Base-by-base conservation (phyloP, 768 basidiomycete species). In the Sporobolomyces pararoseus region DNA sequence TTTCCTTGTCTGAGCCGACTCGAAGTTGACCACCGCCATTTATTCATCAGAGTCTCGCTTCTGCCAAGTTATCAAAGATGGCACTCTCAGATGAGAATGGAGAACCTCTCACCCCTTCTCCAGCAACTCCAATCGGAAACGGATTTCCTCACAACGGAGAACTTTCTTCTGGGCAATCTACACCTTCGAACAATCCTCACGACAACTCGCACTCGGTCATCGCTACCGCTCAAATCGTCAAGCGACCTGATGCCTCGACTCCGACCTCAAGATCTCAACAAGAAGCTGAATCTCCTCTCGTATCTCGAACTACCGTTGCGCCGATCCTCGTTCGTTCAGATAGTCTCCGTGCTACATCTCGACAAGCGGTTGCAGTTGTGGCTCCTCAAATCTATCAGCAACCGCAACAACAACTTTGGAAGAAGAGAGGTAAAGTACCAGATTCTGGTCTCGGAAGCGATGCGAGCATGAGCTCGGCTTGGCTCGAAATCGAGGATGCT, bases 361-460 rank as follows among this genome's bases (percentile, higher is more conserved):
- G 34, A 7, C 51, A 4, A 14, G 1, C 47, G 17, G 13, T 23
- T 32, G 21, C 42, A 5, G 1, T 23, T 32, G 21, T 34, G 6
- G 1, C 42, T 0, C 4, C 39, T 42, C 39, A 9, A 42, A 9
- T 42, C 39, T n/a, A n/a, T n/a, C n/a, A 10, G 27, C 60, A 25
- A n/a, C 50, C 7, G 19, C 54, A n/a, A 16, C 51, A 4, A 17
- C 55, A 27, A 17, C 44, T 29, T 32, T 66, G 65, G 65, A 66
- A 61, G 64, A 70, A 63, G 64, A 0, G 65, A 6, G 59, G 44
- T 32, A 69, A 70, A 49, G 35, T 57, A 5, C 57, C 72, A 1
- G 72, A 73, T 49, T 73, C 72, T 16, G 72, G 72, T 0, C 42
- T 73, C 16, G 72, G 68, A 9, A 67, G 65, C 27, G 72, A 73